Percentiles rank a stretch among this genome's conserved stretches.
Conservation (phyloP, 1,284 basidiomycete genomes). For the Cutaneotrichosporon sp. region DNA sequence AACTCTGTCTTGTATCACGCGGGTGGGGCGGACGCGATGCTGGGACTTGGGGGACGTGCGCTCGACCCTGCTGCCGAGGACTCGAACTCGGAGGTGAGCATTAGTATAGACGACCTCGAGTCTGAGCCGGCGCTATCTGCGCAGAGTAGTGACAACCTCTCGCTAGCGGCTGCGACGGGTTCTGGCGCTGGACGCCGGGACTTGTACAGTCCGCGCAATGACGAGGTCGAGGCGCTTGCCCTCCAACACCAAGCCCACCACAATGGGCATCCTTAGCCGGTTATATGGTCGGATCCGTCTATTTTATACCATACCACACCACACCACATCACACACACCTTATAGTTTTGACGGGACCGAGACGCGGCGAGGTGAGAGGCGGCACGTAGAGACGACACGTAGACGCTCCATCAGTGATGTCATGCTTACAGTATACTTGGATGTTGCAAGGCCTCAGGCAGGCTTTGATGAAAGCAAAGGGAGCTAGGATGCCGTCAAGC, state of each 20-base stretch:
- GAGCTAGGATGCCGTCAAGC: no score
- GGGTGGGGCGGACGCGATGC: slow-evolving; percentile 46
- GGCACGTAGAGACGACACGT: not conserved
- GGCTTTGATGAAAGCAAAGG: no score
- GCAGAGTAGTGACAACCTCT: slow-evolving; percentile 21
- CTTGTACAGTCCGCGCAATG: slow-evolving; percentile 2
- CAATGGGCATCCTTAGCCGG: slow-evolving; percentile 6
- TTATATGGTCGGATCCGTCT: not conserved
- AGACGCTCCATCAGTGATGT: not conserved
- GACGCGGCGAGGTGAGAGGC: not conserved
- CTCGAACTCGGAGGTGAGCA: slow-evolving; percentile 19
- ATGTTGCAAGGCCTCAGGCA: not conserved
- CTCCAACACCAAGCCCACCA: not conserved
- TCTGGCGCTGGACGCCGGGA: slow-evolving; percentile 1
- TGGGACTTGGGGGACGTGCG: slow-evolving; percentile 46
- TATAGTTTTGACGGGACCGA: slow-evolving; percentile 6
- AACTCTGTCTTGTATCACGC: slow-evolving; percentile 52
- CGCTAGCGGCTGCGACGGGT: slow-evolving; percentile 6
- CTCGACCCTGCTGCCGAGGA: slow-evolving; percentile 38
- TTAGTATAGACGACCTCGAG: slow-evolving; percentile 24
- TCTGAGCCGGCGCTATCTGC: slow-evolving; percentile 20
- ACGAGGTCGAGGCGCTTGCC: slow-evolving; percentile 14
- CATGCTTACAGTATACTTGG: not conserved
- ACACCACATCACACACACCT: not conserved
- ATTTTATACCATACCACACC: not conserved